Conservation (phyloP, 176 grass and related monocot genomes). For the Aegilops longissima region DNA sequence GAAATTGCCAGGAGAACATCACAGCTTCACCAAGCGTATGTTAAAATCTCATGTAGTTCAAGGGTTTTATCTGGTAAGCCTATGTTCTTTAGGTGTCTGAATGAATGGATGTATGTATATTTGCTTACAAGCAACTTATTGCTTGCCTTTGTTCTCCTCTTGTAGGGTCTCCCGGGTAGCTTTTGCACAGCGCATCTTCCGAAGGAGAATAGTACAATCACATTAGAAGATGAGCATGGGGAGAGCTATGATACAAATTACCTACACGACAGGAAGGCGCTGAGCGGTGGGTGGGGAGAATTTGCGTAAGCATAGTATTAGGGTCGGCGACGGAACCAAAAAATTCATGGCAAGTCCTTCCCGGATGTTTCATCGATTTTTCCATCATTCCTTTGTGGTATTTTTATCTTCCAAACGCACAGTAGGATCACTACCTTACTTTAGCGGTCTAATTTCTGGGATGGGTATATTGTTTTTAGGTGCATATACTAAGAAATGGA, state of each 20-base stretch:
- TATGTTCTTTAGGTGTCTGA: neutral
- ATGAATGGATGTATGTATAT: neutral
- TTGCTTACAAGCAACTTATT: too few species aligned
- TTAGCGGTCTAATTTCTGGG: neutral
- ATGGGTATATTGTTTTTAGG: conserved; percentile 1
- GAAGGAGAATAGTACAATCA: neutral
- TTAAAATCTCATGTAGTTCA: conserved; percentile 34
- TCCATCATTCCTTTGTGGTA: neutral
- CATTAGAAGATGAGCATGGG: conserved; percentile 46
- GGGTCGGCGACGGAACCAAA: conserved; percentile 9
- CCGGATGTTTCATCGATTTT: neutral
- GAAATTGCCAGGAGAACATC: conserved; percentile 31
- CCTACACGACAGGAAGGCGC: conserved; percentile 29
- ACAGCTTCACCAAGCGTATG: conserved; percentile 36
- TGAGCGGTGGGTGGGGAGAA: conserved; percentile 46
- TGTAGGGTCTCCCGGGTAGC: conserved; percentile 14
- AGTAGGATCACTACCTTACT: neutral
- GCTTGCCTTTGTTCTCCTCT: neutral
- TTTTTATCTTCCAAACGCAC: neutral
- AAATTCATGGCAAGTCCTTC: conserved; percentile 40
- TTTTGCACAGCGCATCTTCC: conserved; percentile 50
- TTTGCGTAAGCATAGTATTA: conserved; percentile 44
- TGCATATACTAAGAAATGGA: conserved; percentile 29
- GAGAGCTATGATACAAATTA: neutral
- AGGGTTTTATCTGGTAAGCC: conserved; percentile 41